phyloP scores from a whole-genome alignment of 2,329 filamentous ascomycete species.

The Trichoderma breve region DNA sequence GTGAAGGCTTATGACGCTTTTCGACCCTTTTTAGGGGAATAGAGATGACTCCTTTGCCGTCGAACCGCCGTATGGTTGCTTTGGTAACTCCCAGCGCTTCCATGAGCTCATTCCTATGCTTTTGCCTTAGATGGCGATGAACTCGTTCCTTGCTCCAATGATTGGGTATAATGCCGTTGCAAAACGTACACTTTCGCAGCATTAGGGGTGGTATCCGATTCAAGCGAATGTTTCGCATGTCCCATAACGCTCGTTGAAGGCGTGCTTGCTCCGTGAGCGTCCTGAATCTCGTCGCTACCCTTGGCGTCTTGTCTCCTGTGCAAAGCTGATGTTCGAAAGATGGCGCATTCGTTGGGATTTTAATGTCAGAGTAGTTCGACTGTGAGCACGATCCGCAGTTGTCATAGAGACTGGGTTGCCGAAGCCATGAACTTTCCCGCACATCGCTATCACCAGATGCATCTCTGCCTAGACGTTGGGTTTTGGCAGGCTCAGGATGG shows the following conservation, averaged over 20 bases:
- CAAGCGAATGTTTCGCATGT: slow-evolving; percentile 10
- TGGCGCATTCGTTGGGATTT: slow-evolving; percentile 25
- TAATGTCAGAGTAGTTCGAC: slow-evolving; percentile 16
- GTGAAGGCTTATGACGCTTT: neutral
- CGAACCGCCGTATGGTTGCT: neutral
- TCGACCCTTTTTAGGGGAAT: neutral
- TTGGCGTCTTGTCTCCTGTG: slow-evolving; percentile 35
- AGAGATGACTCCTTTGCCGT: neutral
- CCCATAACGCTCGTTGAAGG: neutral
- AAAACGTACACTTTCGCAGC: slow-evolving; percentile 38
- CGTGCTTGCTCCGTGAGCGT: slow-evolving; percentile 34
- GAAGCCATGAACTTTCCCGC: slow-evolving; percentile 24
- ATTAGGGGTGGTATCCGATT: slow-evolving; percentile 38
- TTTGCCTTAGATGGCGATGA: slow-evolving; percentile 30
- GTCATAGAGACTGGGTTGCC: slow-evolving; percentile 28
- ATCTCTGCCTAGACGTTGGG: neutral
- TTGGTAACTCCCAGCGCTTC: slow-evolving; percentile 17
- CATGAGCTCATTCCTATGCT: slow-evolving; percentile 30
- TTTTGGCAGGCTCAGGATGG: neutral
- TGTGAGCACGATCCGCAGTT: slow-evolving; percentile 4
- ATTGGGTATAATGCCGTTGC: slow-evolving; percentile 32
- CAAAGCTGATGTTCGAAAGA: slow-evolving; percentile 38
- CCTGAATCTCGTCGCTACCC: slow-evolving; percentile 34
- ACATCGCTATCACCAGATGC: neutral
- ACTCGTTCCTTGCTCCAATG: slow-evolving; percentile 31